phyloP scores from a whole-genome alignment of 2,329 filamentous ascomycete genomes.

The Pyricularia grisea region DNA sequence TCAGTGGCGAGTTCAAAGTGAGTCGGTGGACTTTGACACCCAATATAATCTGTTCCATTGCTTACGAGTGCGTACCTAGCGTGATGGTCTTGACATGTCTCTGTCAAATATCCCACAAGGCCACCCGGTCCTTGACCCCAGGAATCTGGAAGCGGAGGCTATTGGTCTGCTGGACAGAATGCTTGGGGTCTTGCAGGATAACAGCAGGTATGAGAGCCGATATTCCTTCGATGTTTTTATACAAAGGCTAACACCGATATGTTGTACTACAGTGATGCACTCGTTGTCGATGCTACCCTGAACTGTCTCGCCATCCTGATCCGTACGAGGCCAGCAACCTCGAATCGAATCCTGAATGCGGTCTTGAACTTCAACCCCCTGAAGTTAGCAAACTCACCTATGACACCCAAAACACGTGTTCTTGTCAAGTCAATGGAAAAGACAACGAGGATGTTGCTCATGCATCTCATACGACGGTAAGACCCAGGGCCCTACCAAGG shows the following conservation, averaged over 20 bases:
- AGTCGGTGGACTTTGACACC: conserved; percentile 26
- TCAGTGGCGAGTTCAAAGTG: conserved; percentile 76
- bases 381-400: conserved; percentile 64
- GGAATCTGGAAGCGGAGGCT: conserved; percentile 84
- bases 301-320: conserved; percentile 81
- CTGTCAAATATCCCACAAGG: conserved; percentile 75
- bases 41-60: not conserved
- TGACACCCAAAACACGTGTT: conserved; percentile 72
- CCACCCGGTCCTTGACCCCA: conserved; percentile 69
- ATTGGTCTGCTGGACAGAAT: conserved; percentile 85
- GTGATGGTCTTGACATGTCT: conserved; percentile 73
- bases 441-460: conserved; percentile 73
- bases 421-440: conserved; percentile 91
- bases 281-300: conserved; percentile 82
- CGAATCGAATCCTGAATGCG: conserved; percentile 76
- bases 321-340: conserved; percentile 69
- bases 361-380: conserved; percentile 89
- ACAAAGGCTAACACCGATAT: not conserved
- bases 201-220: conserved; percentile 56
- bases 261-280: conserved; percentile 57
- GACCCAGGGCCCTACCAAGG: conserved; percentile 10
- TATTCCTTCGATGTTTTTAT: not conserved
- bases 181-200: conserved; percentile 75
- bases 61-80: conserved; percentile 28
- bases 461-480: conserved; percentile 74